These are phyloP conservation scores for Phylloboletellus chloephorus DNA, from an alignment of 1,284 basidiomycete species.

Conservation along the genomic window DNA sequence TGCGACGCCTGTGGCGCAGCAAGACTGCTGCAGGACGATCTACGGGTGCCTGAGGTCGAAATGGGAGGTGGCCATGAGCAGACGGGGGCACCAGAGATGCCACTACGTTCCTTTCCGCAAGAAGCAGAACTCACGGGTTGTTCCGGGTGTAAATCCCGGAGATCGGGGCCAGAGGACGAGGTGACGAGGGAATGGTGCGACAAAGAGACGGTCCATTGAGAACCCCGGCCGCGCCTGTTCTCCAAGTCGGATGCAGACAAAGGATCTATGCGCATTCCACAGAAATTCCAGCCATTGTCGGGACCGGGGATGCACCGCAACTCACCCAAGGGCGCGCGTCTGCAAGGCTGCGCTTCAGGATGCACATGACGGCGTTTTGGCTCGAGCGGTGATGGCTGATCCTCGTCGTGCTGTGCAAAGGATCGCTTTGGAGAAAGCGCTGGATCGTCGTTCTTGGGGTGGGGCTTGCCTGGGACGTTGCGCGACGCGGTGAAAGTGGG, in stretches of 20 bases:
- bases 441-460: conserved; percentile 13
- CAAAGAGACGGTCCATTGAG: conserved; percentile 6
- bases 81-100: conserved; percentile 6
- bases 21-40: conserved; percentile 6
- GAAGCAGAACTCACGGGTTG: conserved; percentile 11
- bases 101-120: conserved; percentile 10
- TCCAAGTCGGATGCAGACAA: conserved; percentile 20
- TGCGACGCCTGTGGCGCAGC: conserved; percentile 8
- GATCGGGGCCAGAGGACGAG: conserved; percentile 16
- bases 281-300: conserved; percentile 3
- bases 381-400: conserved; percentile 13
- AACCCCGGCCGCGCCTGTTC: conserved; percentile 14
- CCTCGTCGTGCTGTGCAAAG: conserved; percentile 17
- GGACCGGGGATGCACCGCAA: conserved; percentile 4
- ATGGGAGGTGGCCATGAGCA: conserved; percentile 27
- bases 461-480: conserved; percentile 4
- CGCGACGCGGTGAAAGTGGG: conserved; percentile 4
- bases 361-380: conserved; percentile 22
- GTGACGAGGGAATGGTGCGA: conserved; percentile 12
- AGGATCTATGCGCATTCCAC: conserved; percentile 20
- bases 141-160: conserved; percentile 7
- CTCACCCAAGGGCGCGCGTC: conserved; percentile 27
- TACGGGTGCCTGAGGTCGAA: conserved; percentile 1
- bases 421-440: conserved; percentile 21
- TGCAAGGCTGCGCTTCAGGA: conserved; percentile 4